Evolutionary conservation across 148 eudicot genomes (phyloP), one percentile per base, ranked within the genome.

Genomic region (Polygonum maritimum): DNA sequence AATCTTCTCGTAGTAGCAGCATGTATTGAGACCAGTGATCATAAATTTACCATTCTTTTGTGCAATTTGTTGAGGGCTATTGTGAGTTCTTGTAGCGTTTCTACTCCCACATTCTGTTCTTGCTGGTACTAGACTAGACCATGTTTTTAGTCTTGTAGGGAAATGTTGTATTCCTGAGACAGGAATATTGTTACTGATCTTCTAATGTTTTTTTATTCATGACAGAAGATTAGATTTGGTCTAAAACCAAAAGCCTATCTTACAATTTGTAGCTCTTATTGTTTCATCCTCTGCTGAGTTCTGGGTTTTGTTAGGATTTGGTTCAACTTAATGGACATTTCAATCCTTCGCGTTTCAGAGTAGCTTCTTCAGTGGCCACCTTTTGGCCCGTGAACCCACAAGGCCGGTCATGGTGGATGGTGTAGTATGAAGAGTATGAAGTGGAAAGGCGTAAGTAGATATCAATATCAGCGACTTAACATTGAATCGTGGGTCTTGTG

Each of bases 81-180:
- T n/a, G n/a, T n/a, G n/a, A n/a, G n/a, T n/a, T n/a, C n/a, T n/a
- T n/a, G n/a, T n/a, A n/a, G n/a, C n/a, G n/a, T n/a, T n/a, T n/a
- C n/a, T n/a, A n/a, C n/a, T n/a, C 45, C 45, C 71, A 67, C 45
- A 67, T 67, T 67, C 44, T 36, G 19, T 38, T 67, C 45, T 67
- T 67, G 71, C 40, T 67, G 21, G 45, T 67, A 35, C 71, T 13
- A 15, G n/a, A 38, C 44, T 19, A 67, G 31, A 26, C 31, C 31
- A 26, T 26, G 31, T 35, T n/a, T 44, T 67, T 48, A 67, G 71
- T 67, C 71, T 67, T 67, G 44, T 67, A 67, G 71, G 39, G 71
- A 36, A 67, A 67, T 67, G 71, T 67, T 67, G 71, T 67, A 67
- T 35, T 45, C 19, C 38, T 36, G 19, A 36, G 71, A 26, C 69